Evolutionary conservation across 352 stramenopile genomes (phyloP).

Genomic region (Aphanomyces cochlioides): DNA sequence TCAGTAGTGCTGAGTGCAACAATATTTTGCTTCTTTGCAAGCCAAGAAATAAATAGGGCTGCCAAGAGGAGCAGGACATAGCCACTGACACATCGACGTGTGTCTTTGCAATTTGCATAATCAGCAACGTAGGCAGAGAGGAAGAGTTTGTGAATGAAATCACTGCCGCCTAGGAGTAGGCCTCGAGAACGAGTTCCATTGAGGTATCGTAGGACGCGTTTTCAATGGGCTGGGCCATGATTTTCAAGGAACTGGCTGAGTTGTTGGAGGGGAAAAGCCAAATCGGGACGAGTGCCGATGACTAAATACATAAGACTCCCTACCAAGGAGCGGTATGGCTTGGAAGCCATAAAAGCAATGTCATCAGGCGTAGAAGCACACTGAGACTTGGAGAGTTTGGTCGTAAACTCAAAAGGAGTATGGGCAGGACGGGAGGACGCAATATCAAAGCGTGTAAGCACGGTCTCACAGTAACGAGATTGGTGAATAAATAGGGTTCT

Average conservation of each 20-base stretch:
- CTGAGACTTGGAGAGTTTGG: background rate
- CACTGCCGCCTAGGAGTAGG: background rate
- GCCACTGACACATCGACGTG: background rate
- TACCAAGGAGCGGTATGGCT: background rate
- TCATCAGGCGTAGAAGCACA: background rate
- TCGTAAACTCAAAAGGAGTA: background rate
- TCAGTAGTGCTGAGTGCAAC: background rate
- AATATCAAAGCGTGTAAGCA: background rate
- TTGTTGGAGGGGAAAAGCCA: background rate
- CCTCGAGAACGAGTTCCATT: background rate
- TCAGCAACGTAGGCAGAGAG: too few species aligned
- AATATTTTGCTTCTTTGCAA: background rate
- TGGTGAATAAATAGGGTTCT: background rate
- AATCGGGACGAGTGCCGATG: background rate
- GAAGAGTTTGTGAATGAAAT: background rate
- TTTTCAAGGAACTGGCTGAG: background rate
- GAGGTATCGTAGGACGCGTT: background rate
- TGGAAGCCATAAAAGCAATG: background rate
- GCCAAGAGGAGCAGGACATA: background rate
- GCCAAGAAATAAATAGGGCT: slow-evolving; percentile 7
- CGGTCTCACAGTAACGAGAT: background rate
- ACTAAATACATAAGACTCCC: background rate
- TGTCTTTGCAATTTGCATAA: too few species aligned
- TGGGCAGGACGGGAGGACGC: background rate
- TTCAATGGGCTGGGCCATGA: background rate